Evolutionary conservation across 495 filamentous ascomycete species (phyloP), one percentile per base, ranked within the genome.

Genomic region (Aspergillus biplanus): DNA sequence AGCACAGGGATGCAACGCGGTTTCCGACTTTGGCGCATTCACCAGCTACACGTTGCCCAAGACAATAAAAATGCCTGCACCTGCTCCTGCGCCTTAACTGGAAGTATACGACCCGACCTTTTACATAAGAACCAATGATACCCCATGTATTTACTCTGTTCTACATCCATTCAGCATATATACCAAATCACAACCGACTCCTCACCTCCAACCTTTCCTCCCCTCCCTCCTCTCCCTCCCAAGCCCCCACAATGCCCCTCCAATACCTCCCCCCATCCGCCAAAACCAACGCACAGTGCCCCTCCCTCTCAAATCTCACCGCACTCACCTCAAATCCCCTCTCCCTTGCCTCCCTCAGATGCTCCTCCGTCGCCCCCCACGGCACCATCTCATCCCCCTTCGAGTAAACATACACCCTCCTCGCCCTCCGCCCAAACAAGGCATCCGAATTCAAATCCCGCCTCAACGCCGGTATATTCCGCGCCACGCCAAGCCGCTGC

Each of bases 391-490:
- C 21, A 63, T 81, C 77, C 31, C 70, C 70, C 50, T 71, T 73
- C 4, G 73, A 78, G 64, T 77, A 79, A 0, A 79, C 61, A 65
- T 75, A 79, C 16, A 71, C 63, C 49, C 71, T 65, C 34, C 63
- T 66, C 6, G 65, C 62, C 7, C 54, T 47, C 2, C 42, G 16
- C n/a, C 68, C 64, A 64, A 78, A 61, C 13, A 68, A 56, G 33
- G 57, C 39, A 7, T 59, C 47, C 32, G 73, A 69, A 65, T 75
- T 71, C 15, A 74, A 18, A 6, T 71, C 62, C 16, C 62, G 57
- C 5, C 65, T 71, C 7, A 77, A 67, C 32, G 68, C 64, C 54
- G 62, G 63, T 0, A 76, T 66, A 0, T 73, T 62, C 9, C 66
- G 61, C 39, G 67, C 56, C 5, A 74, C 15, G 4, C 69, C 63